Evolutionary conservation across 2,329 filamentous ascomycete species (phyloP), one percentile per base, ranked within the genome.

Genomic region (Dothistroma septosporum): DNA sequence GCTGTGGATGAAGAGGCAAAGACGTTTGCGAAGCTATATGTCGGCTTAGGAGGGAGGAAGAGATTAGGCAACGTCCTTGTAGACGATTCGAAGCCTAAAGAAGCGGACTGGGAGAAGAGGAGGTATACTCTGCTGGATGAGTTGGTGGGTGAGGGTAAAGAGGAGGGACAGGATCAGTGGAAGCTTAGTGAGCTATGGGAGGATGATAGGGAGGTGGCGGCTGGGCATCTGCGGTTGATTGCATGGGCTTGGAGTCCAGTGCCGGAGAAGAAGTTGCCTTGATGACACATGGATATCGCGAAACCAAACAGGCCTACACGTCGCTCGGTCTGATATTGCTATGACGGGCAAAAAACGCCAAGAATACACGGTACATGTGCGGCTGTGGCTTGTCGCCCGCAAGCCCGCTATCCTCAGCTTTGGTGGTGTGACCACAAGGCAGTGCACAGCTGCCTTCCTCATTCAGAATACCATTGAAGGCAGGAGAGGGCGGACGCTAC

Each of bases 191-290:
- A 69, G 59, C 37, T 71, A 21, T 72, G 68, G 69, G 58, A 53
- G 1, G 65, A 69, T n/a, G 66, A 68, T 22, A 47, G 58, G 31
- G 54, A 59, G 21, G 52, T 61, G 4, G 64, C 66, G 12, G 49
- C 53, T 21, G 48, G 60, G 59, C 70, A 73, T 65, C 37, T 70
- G 24, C 55, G 64, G 28, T 52, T 71, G 41, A 65, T 72, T 44
- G 68, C 70, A 11, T 72, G 69, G 70, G 70, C 63, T 5, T 73
- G 69, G 70, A 71, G 69, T 62, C 70, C 70, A 14, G 58, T 69
- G 46, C 58, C 60, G 46, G 70, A 72, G 55, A 64, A 59, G 56
- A 66, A 65, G 58, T 46, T 70, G 50, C 50, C 50, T 19, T 53
- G 50, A 53, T 37, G 35, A 4, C 9, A 12, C 35, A 37, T 37